Evolutionary conservation across 352 stramenopile genomes (phyloP), one percentile per base, ranked within the genome.

Genomic region (Aphanomyces stellatus): DNA sequence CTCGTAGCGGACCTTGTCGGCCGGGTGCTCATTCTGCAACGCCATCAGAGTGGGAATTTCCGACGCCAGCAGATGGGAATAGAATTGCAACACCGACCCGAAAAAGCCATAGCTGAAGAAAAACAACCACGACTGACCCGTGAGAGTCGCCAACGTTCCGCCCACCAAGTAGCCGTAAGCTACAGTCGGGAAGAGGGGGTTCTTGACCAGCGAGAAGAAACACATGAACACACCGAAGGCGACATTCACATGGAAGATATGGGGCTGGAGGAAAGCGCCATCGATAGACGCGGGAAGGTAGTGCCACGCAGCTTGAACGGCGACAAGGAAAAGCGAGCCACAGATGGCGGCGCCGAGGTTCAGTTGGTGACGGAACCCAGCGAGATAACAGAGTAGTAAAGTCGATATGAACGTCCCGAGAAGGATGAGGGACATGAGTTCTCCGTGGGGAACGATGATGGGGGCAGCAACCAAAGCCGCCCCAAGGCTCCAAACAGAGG

Each of bases 1-100:
- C 34, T 65, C 57, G 43, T 55, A 65, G 57, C 57, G 57, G 1
- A 65, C 28, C 22, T 65, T 65, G 2, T 65, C 34, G 1, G n/a
- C 15, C 11, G 57, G 34, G 10, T 28, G 13, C 25, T 55, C 57
- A 5, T 55, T 51, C 27, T 65, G 15, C 6, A 65, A n/a, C 11
- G 57, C 57, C 24, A 65, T 1, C 25, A 65, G n/a, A 2, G 57
- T 65, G 8, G 57, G 28, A 10, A 49, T 19, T 30, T 65, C 57
- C 11, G 30, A n/a, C 17, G 30, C 22, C 13, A 64, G 8, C 7
- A 31, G 55, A 33, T 65, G 57, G 7, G 57, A 22, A 10, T 56
- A 6, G n/a, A 13, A 22, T 27, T 65, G 57, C 57, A 65, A 27
- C 10, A 53, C 19, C 13, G 35, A 28, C 10, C 57, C 57, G 24